A percentile compares a stretch with the other conserved stretches of the same genome.
Evolutionary conservation across 2,329 filamentous ascomycete genomes (phyloP).

Genomic region (Sphaerulina vaccinii): DNA sequence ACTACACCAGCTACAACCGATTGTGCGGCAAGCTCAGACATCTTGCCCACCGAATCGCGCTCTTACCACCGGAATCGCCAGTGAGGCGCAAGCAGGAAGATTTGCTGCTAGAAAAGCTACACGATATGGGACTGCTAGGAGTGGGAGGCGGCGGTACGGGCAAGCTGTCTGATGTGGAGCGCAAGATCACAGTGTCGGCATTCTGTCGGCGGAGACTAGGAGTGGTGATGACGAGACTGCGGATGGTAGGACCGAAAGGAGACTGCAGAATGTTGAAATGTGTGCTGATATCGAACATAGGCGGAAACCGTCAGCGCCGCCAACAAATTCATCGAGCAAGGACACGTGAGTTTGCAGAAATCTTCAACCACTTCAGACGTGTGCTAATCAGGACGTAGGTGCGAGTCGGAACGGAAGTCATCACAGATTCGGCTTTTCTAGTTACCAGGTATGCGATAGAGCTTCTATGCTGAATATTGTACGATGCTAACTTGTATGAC

Average conservation of each 20-base stretch:
- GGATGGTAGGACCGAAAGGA: conserved; percentile 57
- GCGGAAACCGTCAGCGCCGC: conserved; percentile 80
- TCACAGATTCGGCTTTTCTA: conserved; percentile 85
- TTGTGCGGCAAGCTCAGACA: conserved; percentile 69
- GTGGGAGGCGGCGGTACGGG: conserved; percentile 63
- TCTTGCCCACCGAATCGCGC: conserved; percentile 81
- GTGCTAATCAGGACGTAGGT: conserved; percentile 47
- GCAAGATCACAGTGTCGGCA: conserved; percentile 82
- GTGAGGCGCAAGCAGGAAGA: conserved; percentile 81
- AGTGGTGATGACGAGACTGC: conserved; percentile 84
- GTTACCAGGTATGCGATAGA: conserved; percentile 59
- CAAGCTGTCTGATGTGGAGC: conserved; percentile 69
- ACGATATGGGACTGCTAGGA: conserved; percentile 84
- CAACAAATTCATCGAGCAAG: conserved; percentile 87
- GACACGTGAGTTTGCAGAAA: conserved; percentile 53
- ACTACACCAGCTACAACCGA: conserved; percentile 63
- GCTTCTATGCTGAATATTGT: background rate
- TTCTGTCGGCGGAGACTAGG: conserved; percentile 81
- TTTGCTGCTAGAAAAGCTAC: conserved; percentile 84
- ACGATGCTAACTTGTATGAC: background rate
- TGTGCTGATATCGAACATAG: background rate
- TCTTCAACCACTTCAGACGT: background rate
- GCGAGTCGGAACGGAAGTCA: conserved; percentile 81
- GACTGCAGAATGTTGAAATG: background rate
- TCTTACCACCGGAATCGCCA: conserved; percentile 74